Percentiles rank a stretch among this genome's conserved stretches.
Conservation (phyloP, 345 rosid genomes). For the Gossypioides kirkii region DNA sequence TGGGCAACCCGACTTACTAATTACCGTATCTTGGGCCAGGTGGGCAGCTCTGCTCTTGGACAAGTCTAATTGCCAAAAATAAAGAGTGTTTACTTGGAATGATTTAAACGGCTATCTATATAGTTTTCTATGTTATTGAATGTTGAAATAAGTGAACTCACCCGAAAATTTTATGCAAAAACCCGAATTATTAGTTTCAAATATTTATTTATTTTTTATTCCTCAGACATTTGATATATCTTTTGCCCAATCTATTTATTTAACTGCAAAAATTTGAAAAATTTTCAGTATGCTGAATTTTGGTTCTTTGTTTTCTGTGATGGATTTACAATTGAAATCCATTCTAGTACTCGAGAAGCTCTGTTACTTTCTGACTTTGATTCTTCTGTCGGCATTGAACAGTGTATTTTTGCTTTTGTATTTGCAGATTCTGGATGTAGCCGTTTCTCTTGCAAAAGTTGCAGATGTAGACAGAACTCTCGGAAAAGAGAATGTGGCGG, state of each 20-base stretch:
- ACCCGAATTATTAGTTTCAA: background rate
- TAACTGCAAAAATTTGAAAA: background rate
- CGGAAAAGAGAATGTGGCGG: conserved; percentile 62
- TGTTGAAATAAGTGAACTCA: background rate
- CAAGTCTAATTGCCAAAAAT: background rate
- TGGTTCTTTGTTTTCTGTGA: background rate
- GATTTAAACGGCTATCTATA: background rate
- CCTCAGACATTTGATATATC: background rate
- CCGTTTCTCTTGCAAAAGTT: conserved; percentile 88
- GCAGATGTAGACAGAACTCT: conserved; percentile 81
- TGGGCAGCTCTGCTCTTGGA: too few species aligned
- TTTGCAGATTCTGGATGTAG: conserved; percentile 62
- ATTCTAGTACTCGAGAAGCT: background rate
- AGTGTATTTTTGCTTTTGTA: background rate
- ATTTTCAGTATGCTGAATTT: background rate
- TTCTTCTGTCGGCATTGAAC: background rate
- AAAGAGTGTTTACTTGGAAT: background rate
- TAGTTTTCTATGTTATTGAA: background rate
- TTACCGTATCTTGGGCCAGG: too few species aligned
- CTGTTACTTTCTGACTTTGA: background rate
- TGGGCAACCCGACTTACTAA: too few species aligned
- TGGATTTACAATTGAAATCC: background rate
- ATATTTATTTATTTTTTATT: background rate
- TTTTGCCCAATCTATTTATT: background rate
- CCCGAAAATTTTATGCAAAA: background rate